Base-by-base conservation (phyloP, 768 basidiomycete genomes). In the Leccinum sublutescens region DNA sequence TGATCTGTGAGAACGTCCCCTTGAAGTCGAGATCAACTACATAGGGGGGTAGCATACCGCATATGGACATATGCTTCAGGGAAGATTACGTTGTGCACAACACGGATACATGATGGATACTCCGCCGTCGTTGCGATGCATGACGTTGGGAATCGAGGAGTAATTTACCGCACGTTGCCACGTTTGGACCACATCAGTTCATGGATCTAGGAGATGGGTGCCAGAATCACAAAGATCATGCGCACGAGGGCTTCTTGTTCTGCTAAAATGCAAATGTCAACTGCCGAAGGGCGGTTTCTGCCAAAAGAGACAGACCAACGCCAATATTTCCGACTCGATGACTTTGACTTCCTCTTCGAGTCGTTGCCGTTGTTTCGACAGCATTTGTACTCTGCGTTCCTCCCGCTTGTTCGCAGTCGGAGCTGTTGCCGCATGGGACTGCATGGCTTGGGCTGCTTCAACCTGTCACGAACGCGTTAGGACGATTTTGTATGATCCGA, bases 321-420 rank as follows among this genome's bases (percentile, higher is more conserved):
- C 75, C 61, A 84, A 69, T 2, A 91, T 77, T 64, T 93, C 88
- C 3, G 79, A 78, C 62, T 89, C 85, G 33, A 92, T 68, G 2
- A 78, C 74, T 49, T 75, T 75, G 2, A 87, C 73, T 66, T 92
- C 86, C 40, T 80, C 78, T 65, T 91, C 89, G 25, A 92, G 73
- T 51, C 81, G 79, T 68, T 88, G 83, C 38, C 86, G 78, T 63
- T 91, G 88, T 62, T 84, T 86, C 12, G 78, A 78, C 6, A 91
- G 74, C 70, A 83, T 79, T 59, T 88, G 86, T 31, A 88, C 71
- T 48, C 85, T 80, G 15, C 88, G 79, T 33, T 82, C 81, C 67
- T 91, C 88, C 8, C 85, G 77, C 64, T 89, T 91, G 67, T 84
- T 85, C 5, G 75, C 76, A 12, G 81, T 78, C 0, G 83, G 80